Evolutionary conservation across 306 rosid species (phyloP), one percentile per base, ranked within the genome.

Genomic region (Cucumis melo): DNA sequence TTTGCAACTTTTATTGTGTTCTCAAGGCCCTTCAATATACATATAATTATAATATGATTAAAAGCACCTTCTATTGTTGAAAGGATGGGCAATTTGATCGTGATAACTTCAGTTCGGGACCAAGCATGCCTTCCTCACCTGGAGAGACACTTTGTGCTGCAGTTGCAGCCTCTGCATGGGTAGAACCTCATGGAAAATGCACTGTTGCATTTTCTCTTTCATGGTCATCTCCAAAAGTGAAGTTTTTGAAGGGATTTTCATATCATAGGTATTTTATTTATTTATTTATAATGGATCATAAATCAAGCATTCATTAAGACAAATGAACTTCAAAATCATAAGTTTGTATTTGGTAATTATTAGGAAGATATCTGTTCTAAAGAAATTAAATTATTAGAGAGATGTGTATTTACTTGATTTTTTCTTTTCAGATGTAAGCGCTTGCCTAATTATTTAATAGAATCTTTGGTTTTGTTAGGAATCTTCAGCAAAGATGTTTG

Each of bases 121-220:
- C 86, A 73, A 90, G 87, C 84, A 84, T 90, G 84, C 89, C 99
- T 77, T 94, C 99, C 56, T 90, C 93, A 50, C 86, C 93, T 76
- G 97, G 97, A 79, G 97, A 94, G 88, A 87, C 97, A 11, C 88
- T 85, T 20, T 94, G 99, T 82, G 97, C 97, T 80, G 97, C 96
- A 63, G 99, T 94, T 72, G 86, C 99, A 77, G 99, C 97, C 81
- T 84, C 99, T 44, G 77, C 99, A 48, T 94, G 97, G 97, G 99
- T 94, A 60, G 99, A 94, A 87, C 96, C 99, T 80, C 97, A 92
- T 88, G 97, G 99, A 87, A 94, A 90, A 81, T 90, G 96, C 80
- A 94, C 97, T 34, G 88, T 94, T 13, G 93, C 99, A 60, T 94
- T 94, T 90, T 81, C 92, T 79, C 87, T 94, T 55, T 92, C 97